These are phyloP conservation scores for Phytophthora macrochlamydospora DNA, from an alignment of 352 stramenopile genomes.

Conservation along the genomic window DNA sequence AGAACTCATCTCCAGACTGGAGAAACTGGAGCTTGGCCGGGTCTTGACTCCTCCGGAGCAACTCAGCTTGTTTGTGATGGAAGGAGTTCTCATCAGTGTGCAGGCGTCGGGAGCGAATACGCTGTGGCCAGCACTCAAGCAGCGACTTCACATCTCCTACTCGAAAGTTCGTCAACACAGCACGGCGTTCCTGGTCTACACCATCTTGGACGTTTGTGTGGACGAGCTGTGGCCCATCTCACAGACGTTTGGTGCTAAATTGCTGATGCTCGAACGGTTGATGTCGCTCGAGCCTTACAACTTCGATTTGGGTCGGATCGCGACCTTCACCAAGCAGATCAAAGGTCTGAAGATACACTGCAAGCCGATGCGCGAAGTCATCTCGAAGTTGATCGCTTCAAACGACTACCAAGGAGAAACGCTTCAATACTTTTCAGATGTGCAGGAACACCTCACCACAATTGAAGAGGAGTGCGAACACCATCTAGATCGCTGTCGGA, in stretches of 20 bases:
- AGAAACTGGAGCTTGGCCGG: conserved; percentile 47
- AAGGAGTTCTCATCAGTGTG: conserved; percentile 68
- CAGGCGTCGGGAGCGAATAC: conserved; percentile 44
- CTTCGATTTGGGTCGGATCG: conserved; percentile 60
- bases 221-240: conserved; percentile 77
- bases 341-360: conserved; percentile 70
- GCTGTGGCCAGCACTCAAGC: conserved; percentile 58
- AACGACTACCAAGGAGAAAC: conserved; percentile 73
- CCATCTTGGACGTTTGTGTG: conserved; percentile 77
- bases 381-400: conserved; percentile 62
- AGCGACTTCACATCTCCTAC: conserved; percentile 70
- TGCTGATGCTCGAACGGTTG: conserved; percentile 68
- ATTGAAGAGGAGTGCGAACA: conserved; percentile 78
- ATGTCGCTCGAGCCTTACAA: conserved; percentile 47
- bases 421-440: conserved; percentile 75
- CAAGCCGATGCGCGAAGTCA: conserved; percentile 63
- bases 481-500: conserved; percentile 66
- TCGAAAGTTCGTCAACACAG: conserved; percentile 81
- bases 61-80: conserved; percentile 71
- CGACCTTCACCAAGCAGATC: conserved; percentile 62
- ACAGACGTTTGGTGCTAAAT: conserved; percentile 64
- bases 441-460: conserved; percentile 78
- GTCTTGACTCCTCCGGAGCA: conserved; percentile 77
- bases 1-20: conserved; percentile 56
- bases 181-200: conserved; percentile 68